Evolutionary conservation across 148 eudicot genomes (phyloP), one percentile per base, ranked within the genome.

Genomic region (Persicaria maculosa): DNA sequence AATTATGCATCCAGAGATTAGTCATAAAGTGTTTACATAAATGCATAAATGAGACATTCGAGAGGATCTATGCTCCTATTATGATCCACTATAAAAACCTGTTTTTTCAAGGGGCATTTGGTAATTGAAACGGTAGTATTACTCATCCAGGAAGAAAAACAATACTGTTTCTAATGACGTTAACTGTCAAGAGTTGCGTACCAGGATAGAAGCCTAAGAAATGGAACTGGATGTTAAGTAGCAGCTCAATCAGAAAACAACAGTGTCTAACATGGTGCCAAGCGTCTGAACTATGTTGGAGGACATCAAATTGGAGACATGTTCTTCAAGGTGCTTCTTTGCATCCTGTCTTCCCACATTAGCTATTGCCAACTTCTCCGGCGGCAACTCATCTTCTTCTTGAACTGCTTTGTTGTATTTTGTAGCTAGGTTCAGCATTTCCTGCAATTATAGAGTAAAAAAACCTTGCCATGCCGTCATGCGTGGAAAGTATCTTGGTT

Each of bases 281-380:
- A 93, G 78, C 9, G 97, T 91, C 73, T 91, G 98, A 68, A 93
- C 83, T 20, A 93, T 93, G 84, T 93, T 93, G 75, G 95, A 85
- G 19, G 95, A 93, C 98, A 91, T 93, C 85, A 93, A 80, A 78
- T 93, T 88, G 11, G 98, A 91, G 72, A 94, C 93, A 55, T 94
- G 97, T 71, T 94, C 98, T 82, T 94, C 97, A 2, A 94, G 97
- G 84, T 94, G 98, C 74, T 93, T 93, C 86, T 91, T 93, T 0
- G 98, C 98, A 70, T 93, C 98, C 75, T 91, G 98, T 82, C 92
- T 91, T 73, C 98, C 98, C 45, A 93, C 98, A 57, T 91, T 93
- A 16, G 95, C 97, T 75, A 93, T 93, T n/a, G 91, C 98, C 12
- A 94, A 84, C 83, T 94, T 91, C 80, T 94, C 98, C 16, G 97